Conservation (phyloP, 352 stramenopile genomes). For the Pythium angustatum region DNA sequence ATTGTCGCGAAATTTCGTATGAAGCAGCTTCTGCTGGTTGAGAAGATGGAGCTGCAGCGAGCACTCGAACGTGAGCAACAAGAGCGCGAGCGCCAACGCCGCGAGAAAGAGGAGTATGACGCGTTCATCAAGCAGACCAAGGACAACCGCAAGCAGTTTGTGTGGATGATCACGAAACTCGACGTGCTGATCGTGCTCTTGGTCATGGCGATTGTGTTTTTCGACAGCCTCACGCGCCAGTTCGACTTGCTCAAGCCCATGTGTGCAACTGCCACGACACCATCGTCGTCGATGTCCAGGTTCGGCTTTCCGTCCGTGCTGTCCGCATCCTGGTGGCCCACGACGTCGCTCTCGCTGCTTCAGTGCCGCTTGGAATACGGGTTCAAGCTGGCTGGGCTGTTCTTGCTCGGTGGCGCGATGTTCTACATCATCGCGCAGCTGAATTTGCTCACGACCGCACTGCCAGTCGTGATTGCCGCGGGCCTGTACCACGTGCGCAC, state of each 20-base stretch:
- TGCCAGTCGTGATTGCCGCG: constrained; percentile 45
- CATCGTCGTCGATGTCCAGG: constrained; percentile 36
- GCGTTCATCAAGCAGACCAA: constrained; percentile 39
- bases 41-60: constrained; percentile 64
- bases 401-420: constrained; percentile 41
- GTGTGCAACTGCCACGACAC: constrained; percentile 20
- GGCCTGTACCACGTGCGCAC: constrained; percentile 65
- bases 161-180: constrained; percentile 67
- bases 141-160: constrained; percentile 42
- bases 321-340: constrained; percentile 50
- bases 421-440: constrained; percentile 70
- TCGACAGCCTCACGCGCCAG: constrained; percentile 58
- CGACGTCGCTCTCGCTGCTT: constrained; percentile 60
- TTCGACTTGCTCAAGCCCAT: constrained; percentile 61
- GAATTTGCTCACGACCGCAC: constrained; percentile 56
- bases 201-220: constrained; percentile 78
- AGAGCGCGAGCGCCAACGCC: constrained; percentile 40
- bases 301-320: constrained; percentile 3
- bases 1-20: constrained; percentile 65
- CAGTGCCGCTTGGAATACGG: constrained; percentile 72
- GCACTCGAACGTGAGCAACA: constrained; percentile 51
- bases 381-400: constrained; percentile 54
- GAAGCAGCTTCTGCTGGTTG: constrained; percentile 61
- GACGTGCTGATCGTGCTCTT: constrained; percentile 74
- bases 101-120: constrained; percentile 34